Conservation (phyloP, 331 rosid species). For the Saraca asoca region DNA sequence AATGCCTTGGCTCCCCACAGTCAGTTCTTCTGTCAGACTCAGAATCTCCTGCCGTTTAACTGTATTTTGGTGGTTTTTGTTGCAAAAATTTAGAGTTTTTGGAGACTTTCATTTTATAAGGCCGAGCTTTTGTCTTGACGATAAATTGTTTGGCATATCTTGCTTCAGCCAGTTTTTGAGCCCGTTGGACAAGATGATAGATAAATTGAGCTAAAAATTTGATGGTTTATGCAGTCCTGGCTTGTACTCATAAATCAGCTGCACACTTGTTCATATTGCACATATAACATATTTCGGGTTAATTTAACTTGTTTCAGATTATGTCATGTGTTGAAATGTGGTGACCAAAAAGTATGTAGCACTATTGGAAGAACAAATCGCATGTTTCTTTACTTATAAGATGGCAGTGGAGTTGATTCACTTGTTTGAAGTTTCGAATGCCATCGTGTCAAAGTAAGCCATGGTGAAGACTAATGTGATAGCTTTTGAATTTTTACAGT, state of each 20-base stretch:
- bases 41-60: neutral
- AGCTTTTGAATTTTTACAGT: slow-evolving; percentile 22
- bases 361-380: too few relatives aligned
- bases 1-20: neutral
- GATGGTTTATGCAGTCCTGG: too few relatives aligned
- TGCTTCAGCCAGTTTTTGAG: slow-evolving; percentile 8
- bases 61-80: slow-evolving; percentile 16
- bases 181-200: neutral
- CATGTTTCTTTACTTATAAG: too few relatives aligned
- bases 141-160: neutral
- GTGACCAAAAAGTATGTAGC: too few relatives aligned
- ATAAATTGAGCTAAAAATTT: neutral
- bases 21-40: neutral
- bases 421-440: slow-evolving; percentile 27
- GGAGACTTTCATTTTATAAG: slow-evolving; percentile 5
- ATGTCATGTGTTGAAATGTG: too few relatives aligned
- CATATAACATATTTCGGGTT: too few relatives aligned
- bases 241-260: too few relatives aligned
- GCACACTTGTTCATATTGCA: too few relatives aligned
- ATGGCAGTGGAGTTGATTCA: too few relatives aligned
- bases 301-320: too few relatives aligned
- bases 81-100: neutral
- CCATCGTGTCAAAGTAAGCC: neutral
- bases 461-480: neutral
- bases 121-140: too few relatives aligned